A percentile compares a stretch with the other conserved stretches of the same genome.
These are phyloP conservation scores for Dipteronia sinensis DNA, from an alignment of 345 rosid species.

Conservation along the genomic window DNA sequence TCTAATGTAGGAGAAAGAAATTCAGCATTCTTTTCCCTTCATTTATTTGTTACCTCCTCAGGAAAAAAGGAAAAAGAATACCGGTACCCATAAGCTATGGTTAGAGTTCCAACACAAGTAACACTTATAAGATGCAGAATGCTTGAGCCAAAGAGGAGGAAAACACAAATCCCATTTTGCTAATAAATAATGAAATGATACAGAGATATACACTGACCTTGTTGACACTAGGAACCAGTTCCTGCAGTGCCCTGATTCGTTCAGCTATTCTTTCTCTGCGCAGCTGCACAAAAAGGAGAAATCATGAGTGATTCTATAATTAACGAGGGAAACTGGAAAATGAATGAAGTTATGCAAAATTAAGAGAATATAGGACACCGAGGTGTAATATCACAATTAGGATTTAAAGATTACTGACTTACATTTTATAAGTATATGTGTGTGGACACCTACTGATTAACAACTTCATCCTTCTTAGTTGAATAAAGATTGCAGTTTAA, in stretches of 20 bases:
- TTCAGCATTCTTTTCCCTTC: not conserved
- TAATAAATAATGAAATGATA: constrained; percentile 10
- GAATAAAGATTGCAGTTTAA: not conserved
- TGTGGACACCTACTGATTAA: not conserved
- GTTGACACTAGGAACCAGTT: constrained; percentile 96
- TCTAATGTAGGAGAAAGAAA: not conserved
- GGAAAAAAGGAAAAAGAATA: not conserved
- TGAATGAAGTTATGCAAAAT: not conserved
- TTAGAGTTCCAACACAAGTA: constrained; percentile 12
- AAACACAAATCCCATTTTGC: not conserved
- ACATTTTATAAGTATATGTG: not conserved
- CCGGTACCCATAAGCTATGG: not conserved
- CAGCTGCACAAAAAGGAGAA: constrained; percentile 55
- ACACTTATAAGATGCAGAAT: constrained; percentile 7
- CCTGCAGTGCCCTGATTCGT: constrained; percentile 96
- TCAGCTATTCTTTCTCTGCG: constrained; percentile 98
- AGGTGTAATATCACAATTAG: not conserved
- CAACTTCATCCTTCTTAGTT: not conserved
- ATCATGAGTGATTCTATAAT: not conserved
- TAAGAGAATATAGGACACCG: constrained; percentile 6
- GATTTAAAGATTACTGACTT: not conserved
- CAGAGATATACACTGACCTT: constrained; percentile 55
- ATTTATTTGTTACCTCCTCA: not conserved
- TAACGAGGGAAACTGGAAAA: not conserved
- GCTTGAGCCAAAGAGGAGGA: constrained; percentile 6